Evolutionary conservation across 2,329 filamentous ascomycete species (phyloP), one percentile per base, ranked within the genome.

Genomic region (Xylariaceae sp.): DNA sequence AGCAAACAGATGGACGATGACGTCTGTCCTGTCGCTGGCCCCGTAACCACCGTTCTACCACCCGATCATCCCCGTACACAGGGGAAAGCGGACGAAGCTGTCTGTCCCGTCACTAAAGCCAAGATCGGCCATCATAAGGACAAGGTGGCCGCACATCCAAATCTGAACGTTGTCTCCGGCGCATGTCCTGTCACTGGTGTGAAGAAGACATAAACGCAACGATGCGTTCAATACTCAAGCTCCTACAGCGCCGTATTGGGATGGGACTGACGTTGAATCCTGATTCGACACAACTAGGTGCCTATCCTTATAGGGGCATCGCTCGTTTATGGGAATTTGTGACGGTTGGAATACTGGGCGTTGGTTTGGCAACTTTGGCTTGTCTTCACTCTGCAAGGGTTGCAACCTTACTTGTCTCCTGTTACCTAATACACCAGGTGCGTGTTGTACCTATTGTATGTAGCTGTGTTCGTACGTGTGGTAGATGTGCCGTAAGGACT

Each of bases 91-190:
- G 65, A 68, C 59, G 59, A 59, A 15, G 65, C 67, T 37, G 70
- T 68, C 50, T 74, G 72, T 57, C 72, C 72, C 8, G 69, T 75
- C 50, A 75, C 72, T 15, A 73, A 74, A 63, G 72, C 72, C 34
- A 67, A 67, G 54, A 67, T 74, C 4, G 72, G 71, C 3, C 72
- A 74, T 53, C 72, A 75, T 61, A 73, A 73, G 67, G 69, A 70
- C 54, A 73, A 71, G 59, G 63, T 75, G 16, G 46, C 62, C 12
- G 61, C 58, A 10, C 72, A 74, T 56, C 72, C 72, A 5, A 65
- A 63, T 15, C 63, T 74, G 16, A 58, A 62, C 12, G 55, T 58
- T 2, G 63, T 65, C 2, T 60, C 64, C 2, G 70, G 68, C 2
- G 69, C 72, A 6, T 75, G 71, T 48, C 72, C 72, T 18, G 72